Base-by-base conservation (phyloP, 2,329 filamentous ascomycete species). In the Fusarium haematococcum region DNA sequence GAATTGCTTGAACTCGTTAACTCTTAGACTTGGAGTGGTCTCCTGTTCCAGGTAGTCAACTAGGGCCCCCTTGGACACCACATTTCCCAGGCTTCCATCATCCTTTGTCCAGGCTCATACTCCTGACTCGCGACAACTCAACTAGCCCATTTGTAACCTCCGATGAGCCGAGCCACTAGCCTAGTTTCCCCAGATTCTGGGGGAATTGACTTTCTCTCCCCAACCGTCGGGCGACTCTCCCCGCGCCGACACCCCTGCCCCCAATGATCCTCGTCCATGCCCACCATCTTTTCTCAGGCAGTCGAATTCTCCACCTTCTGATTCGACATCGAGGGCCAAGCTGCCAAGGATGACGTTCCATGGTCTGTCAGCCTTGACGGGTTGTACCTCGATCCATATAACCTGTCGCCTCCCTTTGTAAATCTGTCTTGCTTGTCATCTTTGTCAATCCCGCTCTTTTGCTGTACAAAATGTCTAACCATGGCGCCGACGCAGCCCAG, bases 401-500 rank as follows among this genome's bases (percentile, higher is more conserved):
- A 60, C 18, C 57, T 45, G 23, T 32, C 37, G 25, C 10, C 37
- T 60, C 35, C 57, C 37, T 45, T 59, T 23, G 20, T 59, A 8
- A 13, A 30, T 58, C 37, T 18, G 20, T 27, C 14, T 27, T 18
- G 33, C 16, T 6, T 58, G 23, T 52, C 27, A 52, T 52, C 48
- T 13, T 20, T 14, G 18, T n/a, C 23, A 37, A 37, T 39, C 25
- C 18, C 37, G 16, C 20, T 48, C 23, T 25, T 33, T 59, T 33
- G 56, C 30, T n/a, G 32, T 25, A n/a, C 8, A 32, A 54, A 20
- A 54, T 63, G 65, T 70, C 67, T 62, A n/a, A 37, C 11, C 25
- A 73, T 73, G 70, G 67, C 70, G 30, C 52, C 65, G 50, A 54
- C 45, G 16, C 33, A 68, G 20, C 50, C 65, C 14, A 73, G 57